These are phyloP conservation scores for Russula sp. DNA, from an alignment of 768 basidiomycete species.

Conservation along the genomic window DNA sequence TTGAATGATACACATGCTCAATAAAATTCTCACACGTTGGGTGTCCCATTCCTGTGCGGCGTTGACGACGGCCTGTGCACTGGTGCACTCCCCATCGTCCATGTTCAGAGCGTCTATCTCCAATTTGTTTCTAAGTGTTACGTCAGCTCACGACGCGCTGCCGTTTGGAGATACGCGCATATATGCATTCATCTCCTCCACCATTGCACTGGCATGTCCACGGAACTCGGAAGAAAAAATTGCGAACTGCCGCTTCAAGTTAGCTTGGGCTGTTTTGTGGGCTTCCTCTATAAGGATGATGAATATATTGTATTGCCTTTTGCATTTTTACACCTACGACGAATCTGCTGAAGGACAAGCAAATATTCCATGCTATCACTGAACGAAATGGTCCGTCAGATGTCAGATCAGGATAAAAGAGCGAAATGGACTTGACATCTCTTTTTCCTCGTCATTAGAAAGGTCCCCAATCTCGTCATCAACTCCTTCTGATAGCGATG, in stretches of 20 bases:
- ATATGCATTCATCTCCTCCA: conserved; percentile 17
- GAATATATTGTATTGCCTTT: not conserved
- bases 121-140: conserved; percentile 1
- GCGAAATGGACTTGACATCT: not conserved
- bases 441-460: conserved; percentile 6
- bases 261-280: not conserved
- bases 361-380: conserved; percentile 13
- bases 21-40: conserved; percentile 7
- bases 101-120: not conserved
- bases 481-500: not conserved
- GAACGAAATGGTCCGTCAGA: no score
- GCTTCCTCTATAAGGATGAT: conserved; percentile 1
- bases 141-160: not conserved
- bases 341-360: conserved; percentile 7
- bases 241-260: conserved; percentile 11
- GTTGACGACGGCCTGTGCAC: not conserved
- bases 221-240: conserved; percentile 6
- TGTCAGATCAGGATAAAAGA: not conserved
- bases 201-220: conserved; percentile 7
- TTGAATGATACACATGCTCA: not conserved
- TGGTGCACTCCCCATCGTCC: not conserved
- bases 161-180: conserved; percentile 12
- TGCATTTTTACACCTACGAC: conserved; percentile 3
- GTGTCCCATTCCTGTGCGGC: conserved; percentile 9
- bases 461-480: not conserved